Percentiles rank a stretch among this genome's conserved stretches.
Evolutionary conservation across 2,329 filamentous ascomycete species (phyloP).

Genomic region (Alternaria triticimaculans): DNA sequence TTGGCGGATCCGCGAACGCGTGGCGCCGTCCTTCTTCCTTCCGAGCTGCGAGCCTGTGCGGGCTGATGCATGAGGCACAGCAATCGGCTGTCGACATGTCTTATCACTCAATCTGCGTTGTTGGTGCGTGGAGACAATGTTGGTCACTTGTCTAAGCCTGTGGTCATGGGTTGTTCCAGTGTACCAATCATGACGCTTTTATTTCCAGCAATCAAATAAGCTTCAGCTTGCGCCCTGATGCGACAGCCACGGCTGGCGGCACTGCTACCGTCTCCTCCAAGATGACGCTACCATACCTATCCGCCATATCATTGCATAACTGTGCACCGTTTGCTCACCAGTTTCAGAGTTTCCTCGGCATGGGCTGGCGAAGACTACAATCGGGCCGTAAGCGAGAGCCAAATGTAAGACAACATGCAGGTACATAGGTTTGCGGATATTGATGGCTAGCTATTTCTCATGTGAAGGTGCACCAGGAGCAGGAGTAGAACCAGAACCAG

Average conservation of each 20-base stretch:
- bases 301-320: neutral
- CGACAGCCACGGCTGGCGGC: neutral
- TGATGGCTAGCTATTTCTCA: constrained; percentile 1
- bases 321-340: neutral
- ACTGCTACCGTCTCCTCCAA: neutral
- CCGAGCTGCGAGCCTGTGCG: neutral
- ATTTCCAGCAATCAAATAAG: neutral
- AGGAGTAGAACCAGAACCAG: neutral
- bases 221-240: constrained; percentile 2
- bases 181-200: neutral
- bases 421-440: constrained; percentile 6
- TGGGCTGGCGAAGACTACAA: constrained; percentile 1
- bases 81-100: constrained; percentile 3
- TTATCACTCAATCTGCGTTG: constrained; percentile 3
- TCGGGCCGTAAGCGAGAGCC: constrained; percentile 3
- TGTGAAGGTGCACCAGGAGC: neutral
- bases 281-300: constrained; percentile 4
- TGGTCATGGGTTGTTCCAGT: neutral
- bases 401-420: constrained; percentile 9
- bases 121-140: neutral
- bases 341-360: constrained; percentile 13
- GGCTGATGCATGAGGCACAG: neutral
- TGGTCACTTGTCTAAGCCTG: neutral
- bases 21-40: constrained; percentile 7
- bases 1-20: constrained; percentile 1